A percentile compares a stretch with the other conserved stretches of the same genome.
These are phyloP conservation scores for Babesia ovata DNA, from an alignment of 169 alveolate species.

Conservation along the genomic window DNA sequence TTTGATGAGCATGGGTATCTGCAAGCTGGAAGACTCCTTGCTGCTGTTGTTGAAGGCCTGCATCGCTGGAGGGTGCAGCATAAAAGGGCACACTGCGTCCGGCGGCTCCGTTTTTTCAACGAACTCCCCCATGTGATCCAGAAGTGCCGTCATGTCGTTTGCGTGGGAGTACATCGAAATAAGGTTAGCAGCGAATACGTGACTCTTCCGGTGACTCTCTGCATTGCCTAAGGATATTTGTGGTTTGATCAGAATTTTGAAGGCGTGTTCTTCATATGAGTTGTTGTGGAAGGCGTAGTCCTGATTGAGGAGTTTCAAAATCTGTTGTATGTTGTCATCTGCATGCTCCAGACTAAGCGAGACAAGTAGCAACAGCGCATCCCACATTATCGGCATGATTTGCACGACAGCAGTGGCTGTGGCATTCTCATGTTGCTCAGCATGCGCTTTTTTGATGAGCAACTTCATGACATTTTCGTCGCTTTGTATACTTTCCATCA, in stretches of 20 bases:
- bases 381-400: conserved; percentile 21
- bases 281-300: conserved; percentile 2
- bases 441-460: conserved; percentile 2
- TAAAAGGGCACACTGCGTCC: background rate
- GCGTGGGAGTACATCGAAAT: conserved; percentile 36
- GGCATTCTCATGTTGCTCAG: background rate
- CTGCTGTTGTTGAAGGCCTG: conserved; percentile 30
- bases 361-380: conserved; percentile 17
- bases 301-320: conserved; percentile 29
- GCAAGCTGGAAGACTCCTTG: conserved; percentile 18
- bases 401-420: background rate
- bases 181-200: conserved; percentile 23
- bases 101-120: background rate
- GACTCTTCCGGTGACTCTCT: background rate
- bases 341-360: conserved; percentile 40
- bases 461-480: conserved; percentile 9
- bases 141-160: conserved; percentile 26
- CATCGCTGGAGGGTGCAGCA: conserved; percentile 23
- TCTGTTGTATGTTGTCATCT: conserved; percentile 26
- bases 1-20: conserved; percentile 17
- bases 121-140: conserved; percentile 34
- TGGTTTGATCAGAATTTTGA: conserved; percentile 12
- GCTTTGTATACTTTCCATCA: background rate
- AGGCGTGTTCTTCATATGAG: background rate
- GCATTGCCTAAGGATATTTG: background rate